Percentiles rank a stretch among this genome's conserved stretches.
phyloP scores from a whole-genome alignment of 768 basidiomycete genomes.

The Phylloporus rhodoxanthus region DNA sequence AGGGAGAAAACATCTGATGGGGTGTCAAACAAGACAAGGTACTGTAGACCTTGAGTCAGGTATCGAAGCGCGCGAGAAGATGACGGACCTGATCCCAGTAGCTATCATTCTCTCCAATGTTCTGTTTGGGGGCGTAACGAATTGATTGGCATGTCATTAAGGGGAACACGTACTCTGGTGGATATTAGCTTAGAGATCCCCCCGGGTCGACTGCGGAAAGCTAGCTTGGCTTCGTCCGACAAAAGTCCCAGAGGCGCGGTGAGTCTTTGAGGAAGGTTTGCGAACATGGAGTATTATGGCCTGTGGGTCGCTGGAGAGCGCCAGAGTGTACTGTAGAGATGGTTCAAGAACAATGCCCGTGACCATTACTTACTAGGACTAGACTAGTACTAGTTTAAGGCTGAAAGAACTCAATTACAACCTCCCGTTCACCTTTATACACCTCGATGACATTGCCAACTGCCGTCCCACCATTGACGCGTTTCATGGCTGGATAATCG shows the following conservation, averaged over 20 bases:
- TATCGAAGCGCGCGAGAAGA: not conserved
- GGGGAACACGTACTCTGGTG: constrained; percentile 51
- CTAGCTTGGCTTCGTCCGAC: constrained; percentile 84
- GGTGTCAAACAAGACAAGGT: constrained; percentile 79
- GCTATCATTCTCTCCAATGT: constrained; percentile 66
- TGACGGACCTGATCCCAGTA: constrained; percentile 84
- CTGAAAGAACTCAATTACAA: constrained; percentile 7
- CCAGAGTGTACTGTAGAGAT: not conserved
- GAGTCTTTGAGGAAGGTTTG: constrained; percentile 66
- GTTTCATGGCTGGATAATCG: constrained; percentile 7
- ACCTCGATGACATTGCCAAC: constrained; percentile 2
- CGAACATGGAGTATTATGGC: constrained; percentile 42
- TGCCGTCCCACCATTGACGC: constrained; percentile 6
- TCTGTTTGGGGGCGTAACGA: constrained; percentile 36
- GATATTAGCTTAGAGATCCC: constrained; percentile 75
- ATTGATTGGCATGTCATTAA: constrained; percentile 1
- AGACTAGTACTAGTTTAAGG: too few species aligned
- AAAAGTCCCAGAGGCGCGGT: constrained; percentile 72
- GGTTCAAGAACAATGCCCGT: not conserved
- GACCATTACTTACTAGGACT: too few species aligned
- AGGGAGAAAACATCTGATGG: constrained; percentile 88
- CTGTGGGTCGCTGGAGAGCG: not conserved
- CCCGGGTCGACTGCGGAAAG: constrained; percentile 75
- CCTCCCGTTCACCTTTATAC: constrained; percentile 2
- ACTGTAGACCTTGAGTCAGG: constrained; percentile 40